These are phyloP conservation scores for Trichoderma atroviride DNA, from an alignment of 2,329 filamentous ascomycete genomes.

Conservation along the genomic window DNA sequence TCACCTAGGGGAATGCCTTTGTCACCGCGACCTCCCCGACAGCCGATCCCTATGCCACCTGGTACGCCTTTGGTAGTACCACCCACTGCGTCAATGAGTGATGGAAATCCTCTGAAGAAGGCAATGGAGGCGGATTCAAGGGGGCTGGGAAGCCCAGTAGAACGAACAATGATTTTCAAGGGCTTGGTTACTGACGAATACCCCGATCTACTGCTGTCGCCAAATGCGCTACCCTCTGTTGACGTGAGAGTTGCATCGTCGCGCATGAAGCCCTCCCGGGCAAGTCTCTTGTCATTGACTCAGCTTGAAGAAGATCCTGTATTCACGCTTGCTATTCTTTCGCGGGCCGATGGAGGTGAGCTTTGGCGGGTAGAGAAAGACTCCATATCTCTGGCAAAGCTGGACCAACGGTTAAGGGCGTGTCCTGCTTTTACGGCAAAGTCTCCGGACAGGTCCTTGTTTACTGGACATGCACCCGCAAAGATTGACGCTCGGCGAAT, in stretches of 20 bases:
- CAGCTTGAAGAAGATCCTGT: conserved; percentile 89
- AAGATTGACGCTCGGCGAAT: conserved; percentile 85
- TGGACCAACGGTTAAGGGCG: conserved; percentile 81
- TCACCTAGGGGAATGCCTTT: conserved; percentile 65
- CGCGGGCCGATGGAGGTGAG: conserved; percentile 73
- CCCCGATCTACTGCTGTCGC: conserved; percentile 80
- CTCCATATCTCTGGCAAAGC: conserved; percentile 73
- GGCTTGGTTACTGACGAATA: conserved; percentile 85
- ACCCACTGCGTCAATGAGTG: conserved; percentile 26
- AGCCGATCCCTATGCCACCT: conserved; percentile 72
- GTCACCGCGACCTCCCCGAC: conserved; percentile 72
- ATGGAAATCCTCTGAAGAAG: conserved; percentile 20
- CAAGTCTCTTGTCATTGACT: conserved; percentile 78
- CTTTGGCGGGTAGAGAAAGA: conserved; percentile 97
- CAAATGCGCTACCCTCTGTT: conserved; percentile 85
- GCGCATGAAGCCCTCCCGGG: conserved; percentile 86
- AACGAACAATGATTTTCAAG: conserved; percentile 64
- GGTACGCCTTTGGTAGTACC: conserved; percentile 66
- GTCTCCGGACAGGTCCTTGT: conserved; percentile 82
- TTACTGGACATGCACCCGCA: conserved; percentile 89
- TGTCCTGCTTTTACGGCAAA: conserved; percentile 71
- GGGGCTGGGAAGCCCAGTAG: conserved; percentile 43
- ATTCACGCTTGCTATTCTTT: conserved; percentile 85
- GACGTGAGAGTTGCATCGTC: conserved; percentile 89
- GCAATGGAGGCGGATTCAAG: conserved; percentile 36